Evolutionary conservation across 306 rosid genomes (phyloP).

Genomic region (Fagus crenata): DNA sequence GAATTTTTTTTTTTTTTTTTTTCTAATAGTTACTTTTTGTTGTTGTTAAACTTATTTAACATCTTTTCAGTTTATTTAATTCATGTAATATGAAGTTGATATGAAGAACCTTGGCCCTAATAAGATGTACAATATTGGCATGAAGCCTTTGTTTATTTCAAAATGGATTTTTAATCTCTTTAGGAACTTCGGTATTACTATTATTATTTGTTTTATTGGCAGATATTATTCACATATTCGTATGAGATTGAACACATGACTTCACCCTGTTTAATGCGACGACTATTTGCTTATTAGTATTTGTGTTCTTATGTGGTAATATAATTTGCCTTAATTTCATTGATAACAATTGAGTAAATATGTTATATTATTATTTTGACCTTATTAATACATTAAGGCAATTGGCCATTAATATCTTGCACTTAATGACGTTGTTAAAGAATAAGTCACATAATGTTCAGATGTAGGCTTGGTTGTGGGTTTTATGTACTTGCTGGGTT

Average conservation of each 20-base stretch:
- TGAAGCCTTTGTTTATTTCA: background rate
- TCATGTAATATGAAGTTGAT: background rate
- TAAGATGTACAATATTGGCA: background rate
- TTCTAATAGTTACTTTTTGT: background rate
- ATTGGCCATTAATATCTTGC: background rate
- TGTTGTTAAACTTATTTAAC: background rate
- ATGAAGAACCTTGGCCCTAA: background rate
- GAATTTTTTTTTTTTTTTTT: no score
- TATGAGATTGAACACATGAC: background rate
- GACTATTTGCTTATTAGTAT: background rate
- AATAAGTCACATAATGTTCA: background rate
- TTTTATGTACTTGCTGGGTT: background rate
- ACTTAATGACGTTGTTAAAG: background rate
- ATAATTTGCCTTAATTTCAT: background rate
- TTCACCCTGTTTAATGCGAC: background rate
- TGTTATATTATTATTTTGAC: constrained; percentile 22
- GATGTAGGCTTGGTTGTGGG: background rate
- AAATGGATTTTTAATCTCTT: background rate
- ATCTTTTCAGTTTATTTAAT: background rate
- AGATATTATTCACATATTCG: background rate
- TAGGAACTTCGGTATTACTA: background rate
- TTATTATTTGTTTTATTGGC: background rate
- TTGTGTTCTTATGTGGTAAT: background rate
- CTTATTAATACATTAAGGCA: constrained; percentile 16
- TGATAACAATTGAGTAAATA: constrained; percentile 6